Evolutionary conservation across 2,329 filamentous ascomycete species (phyloP).

Genomic region (Thermothelomyces thermophilus): DNA sequence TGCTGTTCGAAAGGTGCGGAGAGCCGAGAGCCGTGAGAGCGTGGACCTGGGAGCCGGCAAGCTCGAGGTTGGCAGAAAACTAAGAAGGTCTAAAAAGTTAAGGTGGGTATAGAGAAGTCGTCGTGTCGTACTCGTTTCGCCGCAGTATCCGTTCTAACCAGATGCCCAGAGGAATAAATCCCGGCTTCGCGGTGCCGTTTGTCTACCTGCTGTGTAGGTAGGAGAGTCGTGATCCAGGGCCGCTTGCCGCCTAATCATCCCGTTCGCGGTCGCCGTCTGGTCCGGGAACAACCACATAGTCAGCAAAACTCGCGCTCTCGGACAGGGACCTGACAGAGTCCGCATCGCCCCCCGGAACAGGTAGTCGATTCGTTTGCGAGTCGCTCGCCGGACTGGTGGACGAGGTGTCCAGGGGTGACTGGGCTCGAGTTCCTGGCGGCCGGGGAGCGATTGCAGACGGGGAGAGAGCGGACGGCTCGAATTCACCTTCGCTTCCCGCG

Average conservation of each 20-base stretch:
- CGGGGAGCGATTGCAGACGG: conserved; percentile 11
- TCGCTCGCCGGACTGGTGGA: neutral
- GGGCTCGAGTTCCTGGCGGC: conserved; percentile 4
- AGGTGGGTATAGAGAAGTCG: conserved; percentile 7
- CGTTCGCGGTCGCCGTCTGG: conserved; percentile 39
- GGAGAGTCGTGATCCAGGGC: neutral
- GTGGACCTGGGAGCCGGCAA: neutral
- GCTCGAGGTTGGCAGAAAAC: neutral
- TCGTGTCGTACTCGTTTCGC: conserved; percentile 6
- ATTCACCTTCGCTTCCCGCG: conserved; percentile 57
- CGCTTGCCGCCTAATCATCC: conserved; percentile 26
- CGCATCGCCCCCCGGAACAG: conserved; percentile 14
- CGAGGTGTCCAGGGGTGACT: conserved; percentile 5
- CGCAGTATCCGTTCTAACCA: neutral
- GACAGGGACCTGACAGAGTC: conserved; percentile 23
- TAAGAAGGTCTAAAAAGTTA: conserved; percentile 9
- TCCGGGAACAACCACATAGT: conserved; percentile 36
- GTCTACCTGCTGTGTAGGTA: too few species aligned
- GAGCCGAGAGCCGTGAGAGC: neutral
- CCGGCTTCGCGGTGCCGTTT: neutral
- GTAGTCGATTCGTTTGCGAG: conserved; percentile 3
- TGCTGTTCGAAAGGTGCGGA: neutral
- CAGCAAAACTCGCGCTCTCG: conserved; percentile 35
- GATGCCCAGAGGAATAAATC: conserved; percentile 5
- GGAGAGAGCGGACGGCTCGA: conserved; percentile 36